Evolutionary conservation across 2,329 filamentous ascomycete genomes (phyloP).

Genomic region (Torrubiella hemipterigena): DNA sequence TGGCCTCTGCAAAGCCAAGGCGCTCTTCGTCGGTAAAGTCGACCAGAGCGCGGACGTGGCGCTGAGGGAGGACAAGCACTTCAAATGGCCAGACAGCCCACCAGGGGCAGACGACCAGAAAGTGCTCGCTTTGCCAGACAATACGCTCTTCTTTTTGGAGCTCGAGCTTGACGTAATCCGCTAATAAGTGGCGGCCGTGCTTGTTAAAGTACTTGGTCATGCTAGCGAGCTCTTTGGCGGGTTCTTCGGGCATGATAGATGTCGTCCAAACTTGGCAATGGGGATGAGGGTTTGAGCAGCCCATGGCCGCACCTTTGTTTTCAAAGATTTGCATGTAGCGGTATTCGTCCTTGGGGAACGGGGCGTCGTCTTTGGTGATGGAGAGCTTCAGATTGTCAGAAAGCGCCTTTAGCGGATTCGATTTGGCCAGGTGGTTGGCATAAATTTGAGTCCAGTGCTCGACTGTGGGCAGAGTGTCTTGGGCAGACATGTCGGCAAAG

Average conservation of each 20-base stretch:
- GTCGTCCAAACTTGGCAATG: constrained; percentile 97
- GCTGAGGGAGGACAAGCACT: constrained; percentile 75
- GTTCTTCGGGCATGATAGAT: constrained; percentile 82
- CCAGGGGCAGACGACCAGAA: constrained; percentile 87
- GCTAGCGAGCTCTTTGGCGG: constrained; percentile 64
- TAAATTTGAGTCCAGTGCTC: constrained; percentile 90
- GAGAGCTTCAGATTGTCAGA: constrained; percentile 27
- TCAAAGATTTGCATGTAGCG: constrained; percentile 99
- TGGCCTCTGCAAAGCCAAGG: constrained; percentile 63
- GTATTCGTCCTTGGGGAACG: constrained; percentile 59
- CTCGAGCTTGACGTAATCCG: constrained; percentile 80
- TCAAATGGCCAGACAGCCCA: constrained; percentile 98
- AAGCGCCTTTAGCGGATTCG: constrained; percentile 45
- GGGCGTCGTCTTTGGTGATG: constrained; percentile 21
- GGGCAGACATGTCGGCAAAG: constrained; percentile 72
- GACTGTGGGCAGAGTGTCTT: constrained; percentile 71
- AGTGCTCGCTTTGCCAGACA: constrained; percentile 76
- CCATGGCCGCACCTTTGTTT: constrained; percentile 97
- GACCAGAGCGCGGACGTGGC: constrained; percentile 72
- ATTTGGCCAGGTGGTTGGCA: constrained; percentile 62
- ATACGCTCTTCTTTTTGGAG: constrained; percentile 70
- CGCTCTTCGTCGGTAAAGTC: constrained; percentile 67
- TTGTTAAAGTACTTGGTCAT: constrained; percentile 66
- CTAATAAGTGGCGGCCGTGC: constrained; percentile 65
- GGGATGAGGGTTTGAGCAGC: constrained; percentile 95